Evolutionary conservation across 768 basidiomycete species (phyloP).

Genomic region (Mycena epipterygia): DNA sequence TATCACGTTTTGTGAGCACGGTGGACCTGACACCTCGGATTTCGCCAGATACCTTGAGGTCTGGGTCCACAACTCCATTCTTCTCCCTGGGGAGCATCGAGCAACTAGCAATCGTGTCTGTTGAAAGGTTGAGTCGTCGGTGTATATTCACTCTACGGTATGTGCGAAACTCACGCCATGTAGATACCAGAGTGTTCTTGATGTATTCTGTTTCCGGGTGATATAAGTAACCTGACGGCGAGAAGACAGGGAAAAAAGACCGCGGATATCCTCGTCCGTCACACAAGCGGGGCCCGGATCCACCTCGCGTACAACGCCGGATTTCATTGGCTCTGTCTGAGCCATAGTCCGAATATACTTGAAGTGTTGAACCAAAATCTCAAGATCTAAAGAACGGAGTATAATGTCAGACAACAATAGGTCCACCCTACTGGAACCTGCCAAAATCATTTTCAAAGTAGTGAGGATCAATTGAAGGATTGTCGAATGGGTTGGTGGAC

Average conservation of each 20-base stretch:
- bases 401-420: background rate
- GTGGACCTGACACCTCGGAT: background rate
- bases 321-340: conserved; percentile 41
- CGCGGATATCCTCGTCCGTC: conserved; percentile 51
- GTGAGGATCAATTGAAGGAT: conserved; percentile 17
- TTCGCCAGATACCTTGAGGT: conserved; percentile 51
- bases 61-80: conserved; percentile 64
- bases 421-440: background rate
- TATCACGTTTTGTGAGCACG: conserved; percentile 24
- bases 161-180: conserved; percentile 41
- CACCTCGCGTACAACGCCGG: conserved; percentile 38
- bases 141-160: background rate
- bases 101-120: conserved; percentile 62
- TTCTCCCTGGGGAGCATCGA: conserved; percentile 69
- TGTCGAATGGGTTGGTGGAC: conserved; percentile 12
- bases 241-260: conserved; percentile 28
- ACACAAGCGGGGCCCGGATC: conserved; percentile 48
- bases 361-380: conserved; percentile 48
- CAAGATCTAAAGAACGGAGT: conserved; percentile 7
- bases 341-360: conserved; percentile 48
- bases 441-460: conserved; percentile 28
- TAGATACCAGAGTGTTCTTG: conserved; percentile 41
- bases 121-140: background rate
- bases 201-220: conserved; percentile 7
- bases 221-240: background rate